Evolutionary conservation across 768 basidiomycete species (phyloP).

Genomic region (Russula dissimulans): DNA sequence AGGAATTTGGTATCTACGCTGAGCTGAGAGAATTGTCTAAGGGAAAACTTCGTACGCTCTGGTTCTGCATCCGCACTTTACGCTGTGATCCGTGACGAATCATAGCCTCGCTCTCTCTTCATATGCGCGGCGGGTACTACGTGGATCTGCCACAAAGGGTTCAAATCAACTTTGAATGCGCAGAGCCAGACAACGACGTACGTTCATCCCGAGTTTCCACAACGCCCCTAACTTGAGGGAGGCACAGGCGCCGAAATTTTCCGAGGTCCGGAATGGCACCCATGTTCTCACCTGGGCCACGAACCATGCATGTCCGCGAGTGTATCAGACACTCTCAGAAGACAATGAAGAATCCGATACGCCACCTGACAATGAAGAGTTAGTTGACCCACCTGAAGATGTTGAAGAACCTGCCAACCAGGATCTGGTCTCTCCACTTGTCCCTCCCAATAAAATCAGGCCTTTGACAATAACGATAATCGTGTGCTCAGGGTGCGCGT

Average conservation of each 20-base stretch:
- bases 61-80: not conserved
- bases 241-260: constrained; percentile 8
- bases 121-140: constrained; percentile 25
- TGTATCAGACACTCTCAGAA: not conserved
- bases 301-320: constrained; percentile 24
- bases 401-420: not conserved
- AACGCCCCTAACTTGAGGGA: not conserved
- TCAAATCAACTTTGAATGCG: constrained; percentile 24
- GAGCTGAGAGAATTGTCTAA: not conserved
- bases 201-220: not conserved
- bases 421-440: not conserved
- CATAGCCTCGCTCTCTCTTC: constrained; percentile 22
- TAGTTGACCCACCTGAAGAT: not conserved
- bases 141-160: constrained; percentile 23
- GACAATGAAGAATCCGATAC: constrained; percentile 5
- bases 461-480: not conserved
- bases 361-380: constrained; percentile 15
- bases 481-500: constrained; percentile 9
- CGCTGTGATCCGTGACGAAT: not conserved
- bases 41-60: not conserved
- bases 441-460: not conserved
- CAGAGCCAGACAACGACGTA: constrained; percentile 24
- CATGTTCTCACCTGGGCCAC: constrained; percentile 25
- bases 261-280: constrained; percentile 23
- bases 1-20: constrained; percentile 9